A percentile compares a stretch with the other conserved stretches of the same genome.
phyloP scores from a whole-genome alignment of 352 stramenopile genomes.

The Globisporangium splendens region DNA sequence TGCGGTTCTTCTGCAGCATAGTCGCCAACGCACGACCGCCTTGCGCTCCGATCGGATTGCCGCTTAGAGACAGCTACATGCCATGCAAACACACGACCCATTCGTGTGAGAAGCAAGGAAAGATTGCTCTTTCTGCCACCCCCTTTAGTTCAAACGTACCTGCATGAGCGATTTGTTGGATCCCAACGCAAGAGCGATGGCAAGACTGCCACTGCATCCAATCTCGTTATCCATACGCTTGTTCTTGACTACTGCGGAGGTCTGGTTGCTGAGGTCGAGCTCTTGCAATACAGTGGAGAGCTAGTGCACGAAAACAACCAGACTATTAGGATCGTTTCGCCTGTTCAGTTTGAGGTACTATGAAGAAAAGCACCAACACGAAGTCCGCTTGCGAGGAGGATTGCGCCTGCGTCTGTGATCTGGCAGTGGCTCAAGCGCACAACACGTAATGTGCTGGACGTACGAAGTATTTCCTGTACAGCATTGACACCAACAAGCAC shows the following conservation, averaged over 20 bases:
- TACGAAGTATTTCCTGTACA: conserved; percentile 19
- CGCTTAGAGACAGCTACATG: conserved; percentile 19
- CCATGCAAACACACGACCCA: not conserved
- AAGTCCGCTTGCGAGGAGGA: conserved; percentile 37
- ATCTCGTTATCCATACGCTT: conserved; percentile 37
- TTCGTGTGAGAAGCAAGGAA: not conserved
- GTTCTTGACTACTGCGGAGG: conserved; percentile 12
- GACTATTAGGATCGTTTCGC: not conserved
- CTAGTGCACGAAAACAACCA: not conserved
- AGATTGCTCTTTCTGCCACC: not conserved
- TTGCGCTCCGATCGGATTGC: conserved; percentile 25
- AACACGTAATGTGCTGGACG: conserved; percentile 12
- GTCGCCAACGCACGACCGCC: conserved; percentile 23
- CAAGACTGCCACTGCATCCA: conserved; percentile 13
- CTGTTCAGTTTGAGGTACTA: not conserved
- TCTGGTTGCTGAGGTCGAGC: conserved; percentile 41
- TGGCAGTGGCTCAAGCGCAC: conserved; percentile 40
- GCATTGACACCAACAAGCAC: no score
- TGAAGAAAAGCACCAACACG: conserved; percentile 15
- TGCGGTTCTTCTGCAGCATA: conserved; percentile 32
- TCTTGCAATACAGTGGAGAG: conserved; percentile 14
- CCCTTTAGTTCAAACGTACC: conserved; percentile 1
- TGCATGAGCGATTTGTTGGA: conserved; percentile 25
- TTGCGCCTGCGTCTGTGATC: conserved; percentile 36
- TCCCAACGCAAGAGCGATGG: conserved; percentile 29